Conservation (phyloP, 2,329 filamentous ascomycete species). For the Fusarium nematophilum region DNA sequence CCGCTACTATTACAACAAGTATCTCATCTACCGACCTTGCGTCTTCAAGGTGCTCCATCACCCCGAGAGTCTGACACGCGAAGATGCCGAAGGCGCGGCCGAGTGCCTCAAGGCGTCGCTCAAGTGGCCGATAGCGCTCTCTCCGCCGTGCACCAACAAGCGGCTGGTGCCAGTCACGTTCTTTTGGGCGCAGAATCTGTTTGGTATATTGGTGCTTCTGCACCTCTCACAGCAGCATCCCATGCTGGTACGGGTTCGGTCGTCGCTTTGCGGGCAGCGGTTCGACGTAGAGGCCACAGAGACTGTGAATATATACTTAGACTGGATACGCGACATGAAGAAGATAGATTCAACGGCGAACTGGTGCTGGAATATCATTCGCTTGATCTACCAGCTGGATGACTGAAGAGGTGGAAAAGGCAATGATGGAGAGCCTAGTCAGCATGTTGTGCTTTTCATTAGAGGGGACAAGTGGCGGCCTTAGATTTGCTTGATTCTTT, state of each 20-base stretch:
- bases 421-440: not conserved
- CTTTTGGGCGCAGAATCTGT: slow-evolving; percentile 71
- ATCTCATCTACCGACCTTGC: slow-evolving; percentile 68
- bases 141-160: slow-evolving; percentile 67
- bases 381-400: slow-evolving; percentile 57
- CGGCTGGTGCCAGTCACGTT: slow-evolving; percentile 68
- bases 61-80: slow-evolving; percentile 62
- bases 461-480: not conserved
- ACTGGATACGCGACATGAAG: slow-evolving; percentile 70
- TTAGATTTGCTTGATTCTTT: slow-evolving; percentile 3
- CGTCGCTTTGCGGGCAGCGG: slow-evolving; percentile 57
- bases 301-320: slow-evolving; percentile 64
- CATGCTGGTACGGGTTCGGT: slow-evolving; percentile 61
- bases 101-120: slow-evolving; percentile 68
- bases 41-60: slow-evolving; percentile 70
- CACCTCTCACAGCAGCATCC: slow-evolving; percentile 64
- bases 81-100: slow-evolving; percentile 66
- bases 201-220: slow-evolving; percentile 67
- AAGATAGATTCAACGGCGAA: slow-evolving; percentile 63
- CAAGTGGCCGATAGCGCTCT: slow-evolving; percentile 69
- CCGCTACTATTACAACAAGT: slow-evolving; percentile 69
- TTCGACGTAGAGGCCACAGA: slow-evolving; percentile 64
- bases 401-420: slow-evolving; percentile 21
- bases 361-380: slow-evolving; percentile 66
- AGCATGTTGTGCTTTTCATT: not conserved